Base-by-base conservation (phyloP, 345 rosid genomes). In the Erodium maritimum region DNA sequence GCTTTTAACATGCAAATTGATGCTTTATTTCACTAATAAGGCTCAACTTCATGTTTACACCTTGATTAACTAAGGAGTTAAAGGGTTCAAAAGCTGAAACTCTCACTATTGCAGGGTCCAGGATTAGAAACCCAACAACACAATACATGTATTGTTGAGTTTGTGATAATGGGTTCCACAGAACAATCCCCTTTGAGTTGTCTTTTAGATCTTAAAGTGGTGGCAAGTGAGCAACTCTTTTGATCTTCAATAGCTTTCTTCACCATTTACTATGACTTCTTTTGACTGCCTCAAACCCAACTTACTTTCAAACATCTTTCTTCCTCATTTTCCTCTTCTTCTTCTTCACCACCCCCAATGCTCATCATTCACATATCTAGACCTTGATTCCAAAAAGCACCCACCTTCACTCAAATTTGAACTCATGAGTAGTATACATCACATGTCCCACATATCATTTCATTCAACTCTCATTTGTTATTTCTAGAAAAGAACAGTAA, bases 281-380 rank as follows among this genome's bases (percentile, higher is more conserved):
- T 77, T 80, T 80, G 84, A 80, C 81, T 74, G 78, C 68, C 78
- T 69, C 51, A 4, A 20, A 25, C 58, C 51, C 21, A 33, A 57
- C 69, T 64, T 67, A 69, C 69, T 61, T 69, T 65, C 61, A 55
- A 55, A 37, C 58, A 59, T 67, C 67, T 56, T 51, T 71, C 56
- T 62, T 55, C 68, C 46, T 54, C 37, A 29, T 29, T 29, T 29
- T 29, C 37, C 37, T 29, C 37, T 29, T 29, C 48, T 29, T 29
- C 48, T 12, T 14, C 48, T 42, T 42, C 48, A 42, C 48, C 17
- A 14, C 3, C 48, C 17, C 48, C 48, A 42, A 42, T 42, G 48
- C 48, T 29, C 37, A 29, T 29, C 48, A 42, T 3, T 42, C 48
- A 10, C 48, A 42, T 29, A 42, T 42, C 9, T 29, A n/a, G 37